Evolutionary conservation across 2,329 filamentous ascomycete genomes (phyloP), one percentile per base, ranked within the genome.

Genomic region (Pseudovirgaria hyperparasitica): DNA sequence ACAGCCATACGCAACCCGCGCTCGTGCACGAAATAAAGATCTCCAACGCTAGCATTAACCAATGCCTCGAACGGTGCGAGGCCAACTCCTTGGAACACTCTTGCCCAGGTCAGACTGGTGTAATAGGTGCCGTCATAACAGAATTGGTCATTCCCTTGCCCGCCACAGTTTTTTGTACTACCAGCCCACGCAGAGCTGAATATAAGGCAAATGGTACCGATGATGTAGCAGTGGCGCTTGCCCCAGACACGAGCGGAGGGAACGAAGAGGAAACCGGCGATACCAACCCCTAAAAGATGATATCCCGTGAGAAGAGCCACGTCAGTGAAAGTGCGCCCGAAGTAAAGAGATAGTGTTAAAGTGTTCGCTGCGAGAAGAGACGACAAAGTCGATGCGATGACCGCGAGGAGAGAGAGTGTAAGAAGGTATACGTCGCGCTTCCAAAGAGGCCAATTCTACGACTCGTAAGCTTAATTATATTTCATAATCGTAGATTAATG

Each of bases 331-430:
- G 65, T 63, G 25, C 64, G 60, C 5, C 48, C 37, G 51, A 85
- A 84, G 47, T 72, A 65, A 16, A 78, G 58, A 4, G 76, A 70
- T 27, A 94, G 62, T 4, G 78, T 81, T 31, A 93, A 60, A 2
- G 85, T 92, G 54, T 92, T 86, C 31, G 86, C 82, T 23, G 86
- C 86, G 37, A 94, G 75, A 30, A 94, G 76, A 4, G 87, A 80
- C 16, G 81, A 84, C 7, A 92, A 72, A 1, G 81, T 78, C 9
- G 82, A 81, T 27, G 82, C 86, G 39, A 94, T 77, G 45, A 93
- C 76, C 36, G 81, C 78, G 14, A 79, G 70, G 33, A 90, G 57
- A 36, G 79, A 93, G 15, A 96, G 72, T 36, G 82, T 68, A 31
- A 73, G 62, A 34, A 85, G 77, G 46, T 90, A 85, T 28, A 80